These are phyloP conservation scores for Phytophthora boehmeriae DNA, from an alignment of 352 stramenopile species.

Conservation along the genomic window DNA sequence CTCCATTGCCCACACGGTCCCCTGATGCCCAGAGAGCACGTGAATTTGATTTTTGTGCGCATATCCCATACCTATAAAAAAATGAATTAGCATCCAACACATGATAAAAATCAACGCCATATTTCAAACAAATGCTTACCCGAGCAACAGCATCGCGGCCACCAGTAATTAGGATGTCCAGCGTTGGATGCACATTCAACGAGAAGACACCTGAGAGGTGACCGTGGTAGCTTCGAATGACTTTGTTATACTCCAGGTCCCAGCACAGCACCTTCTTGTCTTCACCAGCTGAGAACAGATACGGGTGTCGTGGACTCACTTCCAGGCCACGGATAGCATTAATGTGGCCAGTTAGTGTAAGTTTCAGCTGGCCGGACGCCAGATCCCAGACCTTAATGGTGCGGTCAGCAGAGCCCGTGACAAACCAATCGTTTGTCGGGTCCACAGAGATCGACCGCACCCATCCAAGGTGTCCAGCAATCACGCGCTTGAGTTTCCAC, in stretches of 20 bases:
- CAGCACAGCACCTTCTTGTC: constrained; percentile 99
- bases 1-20: constrained; percentile 95
- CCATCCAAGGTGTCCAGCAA: constrained; percentile 96
- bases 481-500: constrained; percentile 98
- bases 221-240: constrained; percentile 99
- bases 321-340: constrained; percentile 97
- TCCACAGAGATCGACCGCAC: constrained; percentile 98
- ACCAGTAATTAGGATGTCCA: constrained; percentile 98
- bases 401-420: constrained; percentile 96
- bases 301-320: constrained; percentile 96
- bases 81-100: neutral
- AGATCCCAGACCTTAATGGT: constrained; percentile 99
- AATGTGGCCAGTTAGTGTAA: constrained; percentile 99
- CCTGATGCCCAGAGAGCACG: constrained; percentile 96
- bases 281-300: constrained; percentile 98
- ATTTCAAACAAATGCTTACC: constrained; percentile 43
- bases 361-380: constrained; percentile 96
- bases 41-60: constrained; percentile 98
- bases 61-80: constrained; percentile 97
- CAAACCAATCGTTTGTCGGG: constrained; percentile 98
- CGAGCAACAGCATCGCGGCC: constrained; percentile 90
- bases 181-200: constrained; percentile 97
- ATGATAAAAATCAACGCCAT: constrained; percentile 47
- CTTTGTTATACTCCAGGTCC: constrained; percentile 99
- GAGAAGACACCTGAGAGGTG: constrained; percentile 99